Evolutionary conservation across 371 early-diverging fungal species (phyloP).

Genomic region (Blakeslea trispora): DNA sequence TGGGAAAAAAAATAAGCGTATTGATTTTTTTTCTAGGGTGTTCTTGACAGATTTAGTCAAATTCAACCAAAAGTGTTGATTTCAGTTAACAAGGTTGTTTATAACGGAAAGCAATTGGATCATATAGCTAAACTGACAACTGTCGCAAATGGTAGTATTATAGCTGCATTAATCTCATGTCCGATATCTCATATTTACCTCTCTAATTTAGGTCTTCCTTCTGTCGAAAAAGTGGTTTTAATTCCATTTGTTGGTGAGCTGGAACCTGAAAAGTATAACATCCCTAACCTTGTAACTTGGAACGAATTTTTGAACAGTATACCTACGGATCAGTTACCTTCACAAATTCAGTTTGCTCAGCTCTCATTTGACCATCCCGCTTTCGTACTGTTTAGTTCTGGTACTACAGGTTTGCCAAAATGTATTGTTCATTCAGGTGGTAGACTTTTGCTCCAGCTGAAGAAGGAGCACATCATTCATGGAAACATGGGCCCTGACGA

Average conservation of each 20-base stretch:
- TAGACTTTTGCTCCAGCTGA: slow-evolving; percentile 88
- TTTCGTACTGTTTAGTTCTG: slow-evolving; percentile 95
- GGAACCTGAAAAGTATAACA: slow-evolving; percentile 8
- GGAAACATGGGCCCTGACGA: slow-evolving; percentile 76
- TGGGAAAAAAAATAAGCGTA: slow-evolving; percentile 9
- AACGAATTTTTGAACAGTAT: slow-evolving; percentile 48
- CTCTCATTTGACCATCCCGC: slow-evolving; percentile 94
- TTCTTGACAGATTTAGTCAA: slow-evolving; percentile 94
- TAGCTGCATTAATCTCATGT: too few relatives aligned
- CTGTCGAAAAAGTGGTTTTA: slow-evolving; percentile 73
- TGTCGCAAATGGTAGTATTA: slow-evolving; percentile 62
- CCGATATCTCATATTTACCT: too few relatives aligned
- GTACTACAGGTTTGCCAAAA: slow-evolving; percentile 98
- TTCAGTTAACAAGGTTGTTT: slow-evolving; percentile 84
- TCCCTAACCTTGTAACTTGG: slow-evolving; percentile 51
- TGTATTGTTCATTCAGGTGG: slow-evolving; percentile 97
- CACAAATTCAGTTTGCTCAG: slow-evolving; percentile 70
- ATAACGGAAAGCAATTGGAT: slow-evolving; percentile 86
- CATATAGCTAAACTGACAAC: slow-evolving; percentile 78
- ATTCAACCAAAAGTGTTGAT: slow-evolving; percentile 93
- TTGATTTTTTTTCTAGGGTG: slow-evolving; percentile 60
- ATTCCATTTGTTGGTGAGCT: slow-evolving; percentile 66
- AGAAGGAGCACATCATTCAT: slow-evolving; percentile 93
- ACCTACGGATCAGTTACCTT: slow-evolving; percentile 29
- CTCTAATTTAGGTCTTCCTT: slow-evolving; percentile 35